Base-by-base conservation (phyloP, 805 yeast genomes). In the Saccharomycopsis lassenensis region DNA sequence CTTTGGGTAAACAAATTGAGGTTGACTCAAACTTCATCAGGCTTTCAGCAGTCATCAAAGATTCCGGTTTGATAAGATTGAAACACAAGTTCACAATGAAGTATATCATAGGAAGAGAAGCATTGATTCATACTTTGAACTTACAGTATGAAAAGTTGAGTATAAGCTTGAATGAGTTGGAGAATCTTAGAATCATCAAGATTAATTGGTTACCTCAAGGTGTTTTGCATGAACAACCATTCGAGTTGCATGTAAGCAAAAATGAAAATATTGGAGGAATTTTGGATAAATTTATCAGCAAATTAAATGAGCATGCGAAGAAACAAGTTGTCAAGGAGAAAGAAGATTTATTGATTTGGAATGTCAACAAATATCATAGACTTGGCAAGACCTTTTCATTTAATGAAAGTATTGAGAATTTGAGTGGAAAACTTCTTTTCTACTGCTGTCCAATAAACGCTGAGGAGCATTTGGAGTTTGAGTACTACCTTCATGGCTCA, bases 141-240 rank as follows among this genome's bases (percentile, higher is more conserved):
- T 69, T 89, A 40, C 77, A 77, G 46, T 89, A 81, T 52, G 95
- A 89, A 50, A 57, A 79, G 1, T 64, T 91, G 49, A 80, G 74
- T 31, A 74, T 86, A 29, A 74, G 87, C 2, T 60, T 89, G 36
- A 67, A 62, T 24, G 93, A 85, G 44, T 69, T 79, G 48, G 98
- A 91, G 55, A 74, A 69, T 44, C 69, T 84, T 75, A 71, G 72
- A 40, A 56, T 73, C 4, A 57, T 87, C 28, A 72, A 66, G 35
- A 62, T 89, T 15, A 65, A 66, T 36, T 85, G 93, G 89, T 61
- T 87, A 28, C 71, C 77, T 1, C 74, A 73, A 29, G 82, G 83
- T 7, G 68, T 83, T 31, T 65, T 81, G 32, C 80, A 78, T 46
- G 82, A 66, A 46, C 86, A 77, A 43, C 63, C 66, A 32, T 70